phyloP scores from a whole-genome alignment of 768 basidiomycete genomes.

The Kwoniella dejecticola region DNA sequence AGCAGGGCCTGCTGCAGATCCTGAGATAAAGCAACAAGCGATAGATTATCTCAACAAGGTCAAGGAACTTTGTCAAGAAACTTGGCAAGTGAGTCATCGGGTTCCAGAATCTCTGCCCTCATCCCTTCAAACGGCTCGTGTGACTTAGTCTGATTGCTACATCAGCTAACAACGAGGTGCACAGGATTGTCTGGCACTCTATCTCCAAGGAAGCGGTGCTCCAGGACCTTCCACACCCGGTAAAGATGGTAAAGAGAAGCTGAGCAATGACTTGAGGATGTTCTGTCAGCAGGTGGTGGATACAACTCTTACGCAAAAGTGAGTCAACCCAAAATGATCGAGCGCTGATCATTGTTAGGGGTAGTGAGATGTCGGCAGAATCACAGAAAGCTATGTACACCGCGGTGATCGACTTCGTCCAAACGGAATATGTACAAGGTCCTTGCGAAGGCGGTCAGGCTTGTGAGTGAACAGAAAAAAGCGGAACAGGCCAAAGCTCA shows the following conservation, averaged over 20 bases:
- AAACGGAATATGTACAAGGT: slow-evolving; percentile 83
- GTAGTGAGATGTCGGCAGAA: slow-evolving; percentile 43
- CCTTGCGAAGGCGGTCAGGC: slow-evolving; percentile 75
- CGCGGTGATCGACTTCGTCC: slow-evolving; percentile 76
- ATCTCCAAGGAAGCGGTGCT: slow-evolving; percentile 56
- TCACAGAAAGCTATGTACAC: slow-evolving; percentile 63
- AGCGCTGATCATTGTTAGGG: too few species aligned
- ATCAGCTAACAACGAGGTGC: slow-evolving; percentile 1
- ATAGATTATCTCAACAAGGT: slow-evolving; percentile 77
- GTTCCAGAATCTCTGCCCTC: too few species aligned
- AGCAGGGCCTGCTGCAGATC: slow-evolving; percentile 57
- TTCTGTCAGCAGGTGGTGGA: slow-evolving; percentile 55
- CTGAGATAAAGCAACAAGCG: slow-evolving; percentile 76
- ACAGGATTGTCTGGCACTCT: slow-evolving; percentile 55
- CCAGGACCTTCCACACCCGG: slow-evolving; percentile 38
- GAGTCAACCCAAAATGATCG: too few species aligned
- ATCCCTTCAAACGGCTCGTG: slow-evolving; percentile 6
- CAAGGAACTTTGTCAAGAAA: slow-evolving; percentile 68
- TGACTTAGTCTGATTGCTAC: neutral
- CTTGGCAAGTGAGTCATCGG: slow-evolving; percentile 75
- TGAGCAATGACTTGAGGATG: slow-evolving; percentile 51
- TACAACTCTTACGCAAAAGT: slow-evolving; percentile 48
- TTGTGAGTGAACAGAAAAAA: slow-evolving; percentile 62
- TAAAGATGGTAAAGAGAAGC: slow-evolving; percentile 55
- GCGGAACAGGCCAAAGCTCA: slow-evolving; percentile 31